phyloP scores from a whole-genome alignment of 176 grass and related monocot species.

The Bolboschoenus planiculmis region DNA sequence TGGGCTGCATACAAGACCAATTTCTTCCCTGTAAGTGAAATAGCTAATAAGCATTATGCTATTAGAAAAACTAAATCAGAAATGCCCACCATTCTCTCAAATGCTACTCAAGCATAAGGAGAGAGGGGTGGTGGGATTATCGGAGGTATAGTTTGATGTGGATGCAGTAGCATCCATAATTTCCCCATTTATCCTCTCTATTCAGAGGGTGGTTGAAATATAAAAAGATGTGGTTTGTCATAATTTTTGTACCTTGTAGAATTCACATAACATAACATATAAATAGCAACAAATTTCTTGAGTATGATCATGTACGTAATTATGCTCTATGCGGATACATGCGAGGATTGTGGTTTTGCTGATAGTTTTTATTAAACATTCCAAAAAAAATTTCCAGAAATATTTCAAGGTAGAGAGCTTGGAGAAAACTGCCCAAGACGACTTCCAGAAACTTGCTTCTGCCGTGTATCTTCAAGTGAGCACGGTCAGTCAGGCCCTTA shows the following conservation, averaged over 20 bases:
- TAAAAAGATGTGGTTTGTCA: background rate
- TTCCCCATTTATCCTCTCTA: background rate
- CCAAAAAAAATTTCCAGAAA: constrained; percentile 35
- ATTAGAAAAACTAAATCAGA: background rate
- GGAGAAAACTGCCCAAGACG: constrained; percentile 72
- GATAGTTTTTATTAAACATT: constrained; percentile 1
- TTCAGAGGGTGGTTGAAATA: background rate
- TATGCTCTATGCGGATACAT: background rate
- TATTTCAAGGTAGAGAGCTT: constrained; percentile 78
- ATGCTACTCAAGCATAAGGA: background rate
- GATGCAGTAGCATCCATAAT: background rate
- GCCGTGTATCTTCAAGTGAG: constrained; percentile 91
- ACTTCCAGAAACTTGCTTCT: constrained; percentile 79
- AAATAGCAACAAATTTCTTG: background rate
- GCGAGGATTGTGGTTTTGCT: background rate
- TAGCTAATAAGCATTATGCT: background rate
- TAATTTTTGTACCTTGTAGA: background rate
- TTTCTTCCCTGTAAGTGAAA: constrained; percentile 64
- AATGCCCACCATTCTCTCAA: background rate
- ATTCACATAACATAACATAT: background rate
- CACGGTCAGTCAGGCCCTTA: constrained; percentile 82
- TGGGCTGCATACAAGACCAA: constrained; percentile 82
- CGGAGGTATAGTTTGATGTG: background rate
- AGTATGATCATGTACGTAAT: background rate
- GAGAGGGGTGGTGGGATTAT: background rate